Evolutionary conservation across 176 grass and related monocot genomes (phyloP).

Genomic region (Cymbopogon citratus): DNA sequence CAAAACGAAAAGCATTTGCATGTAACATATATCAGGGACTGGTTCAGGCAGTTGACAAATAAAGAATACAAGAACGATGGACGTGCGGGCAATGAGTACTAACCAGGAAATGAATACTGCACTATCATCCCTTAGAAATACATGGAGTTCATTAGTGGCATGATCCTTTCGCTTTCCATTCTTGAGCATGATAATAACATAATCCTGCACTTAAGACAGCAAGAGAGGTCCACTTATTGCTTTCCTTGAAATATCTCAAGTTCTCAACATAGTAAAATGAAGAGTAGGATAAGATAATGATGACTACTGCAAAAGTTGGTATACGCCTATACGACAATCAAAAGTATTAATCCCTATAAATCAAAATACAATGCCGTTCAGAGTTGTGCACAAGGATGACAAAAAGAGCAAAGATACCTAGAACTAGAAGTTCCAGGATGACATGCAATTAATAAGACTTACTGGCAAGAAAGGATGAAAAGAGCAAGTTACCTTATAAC

Average conservation of each 20-base stretch:
- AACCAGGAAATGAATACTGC: constrained; percentile 66
- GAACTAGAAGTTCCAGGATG: no score
- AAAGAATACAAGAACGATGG: background rate
- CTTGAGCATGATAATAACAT: constrained; percentile 55
- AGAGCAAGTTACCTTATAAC: no score
- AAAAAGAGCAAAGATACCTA: no score
- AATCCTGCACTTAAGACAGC: constrained; percentile 61
- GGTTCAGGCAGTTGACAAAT: background rate
- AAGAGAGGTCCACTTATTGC: constrained; percentile 26
- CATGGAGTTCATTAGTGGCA: constrained; percentile 37
- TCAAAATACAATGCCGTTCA: background rate
- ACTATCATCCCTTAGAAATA: constrained; percentile 53
- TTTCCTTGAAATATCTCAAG: background rate
- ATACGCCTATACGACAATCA: background rate
- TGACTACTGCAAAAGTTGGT: background rate
- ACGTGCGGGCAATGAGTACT: background rate
- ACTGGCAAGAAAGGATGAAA: background rate
- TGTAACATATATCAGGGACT: background rate
- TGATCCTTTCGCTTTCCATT: constrained; percentile 44
- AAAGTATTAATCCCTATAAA: background rate
- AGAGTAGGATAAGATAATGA: background rate
- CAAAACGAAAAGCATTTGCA: background rate
- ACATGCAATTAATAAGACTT: background rate
- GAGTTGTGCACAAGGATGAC: background rate
- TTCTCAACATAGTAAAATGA: constrained; percentile 13